Percentiles rank a stretch among this genome's conserved stretches.
phyloP scores from a whole-genome alignment of 2,329 filamentous ascomycete species.

The Aurifilum marmelostoma region DNA sequence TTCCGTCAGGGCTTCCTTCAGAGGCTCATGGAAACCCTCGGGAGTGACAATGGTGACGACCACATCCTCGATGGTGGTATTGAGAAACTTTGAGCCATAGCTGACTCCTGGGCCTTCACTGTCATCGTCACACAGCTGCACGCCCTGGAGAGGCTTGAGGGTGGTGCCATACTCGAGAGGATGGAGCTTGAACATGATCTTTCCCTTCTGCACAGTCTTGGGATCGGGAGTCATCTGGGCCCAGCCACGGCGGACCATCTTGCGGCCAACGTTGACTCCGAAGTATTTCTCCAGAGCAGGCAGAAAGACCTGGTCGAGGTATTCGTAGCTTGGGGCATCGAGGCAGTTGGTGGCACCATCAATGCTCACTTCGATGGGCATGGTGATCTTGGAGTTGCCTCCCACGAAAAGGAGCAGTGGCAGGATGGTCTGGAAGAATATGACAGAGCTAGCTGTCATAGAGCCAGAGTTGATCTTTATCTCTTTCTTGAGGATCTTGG shows the following conservation, averaged over 20 bases:
- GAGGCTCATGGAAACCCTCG: slow-evolving; percentile 42
- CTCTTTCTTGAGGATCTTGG: slow-evolving; percentile 45
- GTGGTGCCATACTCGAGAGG: slow-evolving; percentile 42
- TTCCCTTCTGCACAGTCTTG: slow-evolving; percentile 40
- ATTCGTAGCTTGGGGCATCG: slow-evolving; percentile 62
- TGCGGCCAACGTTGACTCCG: slow-evolving; percentile 49
- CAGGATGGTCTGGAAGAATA: slow-evolving; percentile 64
- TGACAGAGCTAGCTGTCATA: slow-evolving; percentile 56
- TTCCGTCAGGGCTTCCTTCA: slow-evolving; percentile 46
- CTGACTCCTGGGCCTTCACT: slow-evolving; percentile 25
- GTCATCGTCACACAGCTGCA: slow-evolving; percentile 31
- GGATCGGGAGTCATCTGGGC: slow-evolving; percentile 41
- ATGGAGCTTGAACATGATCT: slow-evolving; percentile 49
- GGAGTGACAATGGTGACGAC: slow-evolving; percentile 58
- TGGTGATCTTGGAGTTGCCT: slow-evolving; percentile 38
- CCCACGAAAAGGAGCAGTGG: slow-evolving; percentile 61
- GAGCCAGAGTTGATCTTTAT: slow-evolving; percentile 56
- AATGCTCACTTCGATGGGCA: slow-evolving; percentile 55
- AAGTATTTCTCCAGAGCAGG: slow-evolving; percentile 57
- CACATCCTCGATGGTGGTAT: slow-evolving; percentile 45
- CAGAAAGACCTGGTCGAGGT: slow-evolving; percentile 63
- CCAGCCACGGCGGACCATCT: slow-evolving; percentile 55
- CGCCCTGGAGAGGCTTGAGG: slow-evolving; percentile 38
- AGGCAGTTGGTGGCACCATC: slow-evolving; percentile 62
- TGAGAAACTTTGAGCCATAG: slow-evolving; percentile 8